Conservation (phyloP, 2,329 filamentous ascomycete genomes). For the Trichoderma sp. region DNA sequence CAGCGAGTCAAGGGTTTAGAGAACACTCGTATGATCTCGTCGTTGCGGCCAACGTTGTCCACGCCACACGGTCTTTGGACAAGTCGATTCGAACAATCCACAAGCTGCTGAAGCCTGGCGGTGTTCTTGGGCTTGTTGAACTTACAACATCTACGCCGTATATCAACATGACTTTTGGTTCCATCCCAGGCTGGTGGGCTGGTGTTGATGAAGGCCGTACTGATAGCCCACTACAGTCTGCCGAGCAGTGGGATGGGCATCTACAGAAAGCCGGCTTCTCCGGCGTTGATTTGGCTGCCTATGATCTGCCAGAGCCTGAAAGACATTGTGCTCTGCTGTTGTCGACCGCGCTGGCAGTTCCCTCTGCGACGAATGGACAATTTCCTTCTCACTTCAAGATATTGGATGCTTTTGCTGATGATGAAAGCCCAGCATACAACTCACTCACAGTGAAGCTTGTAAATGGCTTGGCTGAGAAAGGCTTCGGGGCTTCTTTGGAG, state of each 20-base stretch:
- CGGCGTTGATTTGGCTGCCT: constrained; percentile 9
- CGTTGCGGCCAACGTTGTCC: constrained; percentile 37
- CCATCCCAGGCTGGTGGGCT: constrained; percentile 17
- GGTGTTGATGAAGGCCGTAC: constrained; percentile 6
- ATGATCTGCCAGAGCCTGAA: constrained; percentile 13
- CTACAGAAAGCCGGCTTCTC: constrained; percentile 5
- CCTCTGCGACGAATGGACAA: not conserved
- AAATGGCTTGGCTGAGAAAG: not conserved
- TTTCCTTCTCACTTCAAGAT: not conserved
- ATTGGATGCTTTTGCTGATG: not conserved
- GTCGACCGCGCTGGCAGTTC: not conserved
- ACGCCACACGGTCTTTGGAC: constrained; percentile 35
- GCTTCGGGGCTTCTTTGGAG: not conserved
- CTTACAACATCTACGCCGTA: constrained; percentile 21
- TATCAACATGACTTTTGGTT: constrained; percentile 16
- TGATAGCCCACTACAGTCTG: constrained; percentile 1
- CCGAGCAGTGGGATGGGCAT: not conserved
- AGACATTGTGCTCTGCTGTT: constrained; percentile 6
- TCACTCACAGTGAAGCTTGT: not conserved
- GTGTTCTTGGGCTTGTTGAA: constrained; percentile 37
- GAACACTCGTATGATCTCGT: constrained; percentile 34
- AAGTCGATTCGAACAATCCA: constrained; percentile 32
- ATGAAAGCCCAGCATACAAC: not conserved
- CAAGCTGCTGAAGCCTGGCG: constrained; percentile 36
- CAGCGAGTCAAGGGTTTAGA: constrained; percentile 33